A percentile compares a stretch with the other conserved stretches of the same genome.
Evolutionary conservation across 306 rosid genomes (phyloP).

Genomic region (Castanea crenata): DNA sequence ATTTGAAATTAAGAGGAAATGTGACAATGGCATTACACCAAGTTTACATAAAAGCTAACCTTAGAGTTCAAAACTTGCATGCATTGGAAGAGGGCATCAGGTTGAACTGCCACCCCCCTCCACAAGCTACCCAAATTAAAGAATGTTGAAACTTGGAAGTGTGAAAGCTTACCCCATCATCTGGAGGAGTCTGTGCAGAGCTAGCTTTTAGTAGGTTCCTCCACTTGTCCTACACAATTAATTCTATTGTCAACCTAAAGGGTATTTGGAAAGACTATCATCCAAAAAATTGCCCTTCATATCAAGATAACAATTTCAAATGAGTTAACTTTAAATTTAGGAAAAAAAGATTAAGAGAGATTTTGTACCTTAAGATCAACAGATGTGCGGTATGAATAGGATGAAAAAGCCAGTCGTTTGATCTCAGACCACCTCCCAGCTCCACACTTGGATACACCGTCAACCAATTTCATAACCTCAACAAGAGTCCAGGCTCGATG

Average conservation of each 20-base stretch:
- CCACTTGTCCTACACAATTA: constrained; percentile 89
- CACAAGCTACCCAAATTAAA: not conserved
- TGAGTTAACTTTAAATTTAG: not conserved
- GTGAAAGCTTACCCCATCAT: constrained; percentile 65
- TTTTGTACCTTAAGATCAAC: constrained; percentile 88
- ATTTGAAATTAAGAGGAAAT: not conserved
- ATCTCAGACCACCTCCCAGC: constrained; percentile 99
- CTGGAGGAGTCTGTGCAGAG: constrained; percentile 64
- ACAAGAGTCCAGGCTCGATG: constrained; percentile 95
- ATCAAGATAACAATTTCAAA: not conserved
- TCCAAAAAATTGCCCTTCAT: not conserved
- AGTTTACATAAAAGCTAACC: constrained; percentile 8
- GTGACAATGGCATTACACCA: constrained; percentile 4
- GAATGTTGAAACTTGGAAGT: not conserved
- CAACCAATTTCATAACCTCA: constrained; percentile 84
- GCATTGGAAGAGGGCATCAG: not conserved
- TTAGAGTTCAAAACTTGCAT: constrained; percentile 4
- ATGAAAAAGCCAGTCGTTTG: constrained; percentile 79
- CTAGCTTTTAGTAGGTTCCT: constrained; percentile 96
- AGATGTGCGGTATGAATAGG: constrained; percentile 87
- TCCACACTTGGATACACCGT: constrained; percentile 88
- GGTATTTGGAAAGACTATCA: not conserved
- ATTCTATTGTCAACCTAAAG: constrained; percentile 17
- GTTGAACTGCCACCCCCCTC: constrained; percentile 15
- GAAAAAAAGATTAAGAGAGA: not conserved